Base-by-base conservation (phyloP, 768 basidiomycete species). In the Lactarius hengduanensis region DNA sequence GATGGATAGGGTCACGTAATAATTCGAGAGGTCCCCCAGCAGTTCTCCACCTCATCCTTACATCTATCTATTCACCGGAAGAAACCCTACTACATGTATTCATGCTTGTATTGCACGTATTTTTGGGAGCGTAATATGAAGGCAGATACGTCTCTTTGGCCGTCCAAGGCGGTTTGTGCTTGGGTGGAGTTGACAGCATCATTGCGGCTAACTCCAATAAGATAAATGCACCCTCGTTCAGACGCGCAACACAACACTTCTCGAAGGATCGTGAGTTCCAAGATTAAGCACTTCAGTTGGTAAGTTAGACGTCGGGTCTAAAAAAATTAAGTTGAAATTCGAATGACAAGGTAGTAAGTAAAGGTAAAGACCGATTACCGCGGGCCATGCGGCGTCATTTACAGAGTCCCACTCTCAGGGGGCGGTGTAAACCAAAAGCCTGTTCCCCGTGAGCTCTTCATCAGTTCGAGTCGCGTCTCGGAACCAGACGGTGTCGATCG, bases 161-260 rank as follows among this genome's bases (percentile, higher is more conserved):
- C 57, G 38, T 26, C 57, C 41, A 57, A 63, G 38, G 57, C 40
- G 66, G 50, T 61, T 59, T 13, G 34, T 66, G 13, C 11, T 63
- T 55, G 57, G n/a, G 66, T 62, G 57, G 62, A 59, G 65, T 59
- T 67, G 66, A 67, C 66, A 67, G 66, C 61, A 63, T 67, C 61
- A 67, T 67, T 61, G 45, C 61, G 50, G 61, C 66, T 67, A 67
- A 62, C 66, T 67, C 66, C 66, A 67, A 67, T 62, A 67, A 67
- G 66, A 67, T 67, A 67, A 67, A 67, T 67, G 66, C 57, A 40
- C 38, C 34, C 50, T 63, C 56, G 32, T 13, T 26, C 50, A 59
- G 64, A 67, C 45, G 65, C 56, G 65, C 61, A 54, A 55, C 32
- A 32, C 64, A 36, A 36, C 38, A 58, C 66, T 67, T 67, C 66